Percentiles rank a stretch among this genome's conserved stretches.
Conservation (phyloP, 805 yeast genomes). For the Candida koratica region DNA sequence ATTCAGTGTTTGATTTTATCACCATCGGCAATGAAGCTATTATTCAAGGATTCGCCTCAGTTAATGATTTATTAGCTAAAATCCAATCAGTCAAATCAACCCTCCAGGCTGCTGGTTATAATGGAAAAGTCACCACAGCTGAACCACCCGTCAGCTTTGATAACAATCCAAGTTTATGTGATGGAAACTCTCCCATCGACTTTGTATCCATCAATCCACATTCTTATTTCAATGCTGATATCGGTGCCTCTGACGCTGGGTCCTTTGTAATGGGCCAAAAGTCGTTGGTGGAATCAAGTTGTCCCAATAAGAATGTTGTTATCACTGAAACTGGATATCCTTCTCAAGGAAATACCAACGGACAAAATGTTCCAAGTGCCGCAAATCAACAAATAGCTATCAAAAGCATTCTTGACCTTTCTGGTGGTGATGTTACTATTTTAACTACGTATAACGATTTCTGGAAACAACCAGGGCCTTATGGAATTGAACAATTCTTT, state of each 20-base stretch:
- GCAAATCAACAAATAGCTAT: conserved; percentile 74
- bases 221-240: conserved; percentile 68
- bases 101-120: conserved; percentile 66
- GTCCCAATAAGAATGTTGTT: conserved; percentile 51
- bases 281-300: conserved; percentile 47
- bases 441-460: conserved; percentile 77
- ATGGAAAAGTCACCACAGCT: conserved; percentile 74
- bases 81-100: conserved; percentile 58
- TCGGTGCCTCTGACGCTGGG: conserved; percentile 69
- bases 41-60: conserved; percentile 56
- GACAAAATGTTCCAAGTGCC: conserved; percentile 64
- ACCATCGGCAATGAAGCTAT: conserved; percentile 91
- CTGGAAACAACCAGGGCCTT: conserved; percentile 84
- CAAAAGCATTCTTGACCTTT: conserved; percentile 51
- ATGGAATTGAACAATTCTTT: conserved; percentile 83
- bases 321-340: conserved; percentile 93
- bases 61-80: conserved; percentile 58
- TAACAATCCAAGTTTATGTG: conserved; percentile 62
- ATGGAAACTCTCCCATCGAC: conserved; percentile 61
- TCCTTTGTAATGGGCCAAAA: conserved; percentile 63
- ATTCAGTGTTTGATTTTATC: conserved; percentile 73
- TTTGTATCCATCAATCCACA: conserved; percentile 85
- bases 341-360: conserved; percentile 64
- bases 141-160: conserved; percentile 83
- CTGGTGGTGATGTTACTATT: conserved; percentile 62